Evolutionary conservation across 2,329 filamentous ascomycete species (phyloP).

Genomic region (Claviceps arundinis): DNA sequence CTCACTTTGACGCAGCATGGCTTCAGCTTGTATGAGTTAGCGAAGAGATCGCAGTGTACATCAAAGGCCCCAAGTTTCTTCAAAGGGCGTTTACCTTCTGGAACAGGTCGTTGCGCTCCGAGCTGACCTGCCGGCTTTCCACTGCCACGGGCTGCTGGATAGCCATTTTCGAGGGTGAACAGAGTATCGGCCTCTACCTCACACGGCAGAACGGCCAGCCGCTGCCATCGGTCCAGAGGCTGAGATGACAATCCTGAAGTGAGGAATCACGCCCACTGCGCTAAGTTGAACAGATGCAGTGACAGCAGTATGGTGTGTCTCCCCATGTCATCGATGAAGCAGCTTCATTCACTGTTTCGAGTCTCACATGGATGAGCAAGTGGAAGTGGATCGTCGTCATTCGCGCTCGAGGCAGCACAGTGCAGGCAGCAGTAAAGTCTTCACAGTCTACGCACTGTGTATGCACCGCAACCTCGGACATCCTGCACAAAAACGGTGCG

Average conservation of each 20-base stretch:
- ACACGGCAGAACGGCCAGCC: background rate
- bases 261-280: no score
- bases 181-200: background rate
- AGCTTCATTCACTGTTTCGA: background rate
- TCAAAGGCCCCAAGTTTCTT: background rate
- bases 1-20: slow-evolving; percentile 48
- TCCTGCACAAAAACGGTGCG: background rate
- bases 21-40: slow-evolving; percentile 37
- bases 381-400: background rate
- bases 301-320: background rate
- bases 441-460: background rate
- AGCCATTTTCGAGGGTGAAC: background rate
- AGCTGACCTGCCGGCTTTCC: slow-evolving; percentile 5
- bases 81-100: slow-evolving; percentile 16
- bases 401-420: background rate
- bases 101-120: slow-evolving; percentile 23
- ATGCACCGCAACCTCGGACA: background rate
- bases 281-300: background rate
- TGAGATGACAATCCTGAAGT: background rate
- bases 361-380: background rate
- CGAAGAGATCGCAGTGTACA: no score
- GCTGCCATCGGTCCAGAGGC: background rate
- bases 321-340: background rate
- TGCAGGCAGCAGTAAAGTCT: background rate
- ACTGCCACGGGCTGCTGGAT: slow-evolving; percentile 4